phyloP scores from a whole-genome alignment of 352 stramenopile genomes.

The Aphanomyces astaci region DNA sequence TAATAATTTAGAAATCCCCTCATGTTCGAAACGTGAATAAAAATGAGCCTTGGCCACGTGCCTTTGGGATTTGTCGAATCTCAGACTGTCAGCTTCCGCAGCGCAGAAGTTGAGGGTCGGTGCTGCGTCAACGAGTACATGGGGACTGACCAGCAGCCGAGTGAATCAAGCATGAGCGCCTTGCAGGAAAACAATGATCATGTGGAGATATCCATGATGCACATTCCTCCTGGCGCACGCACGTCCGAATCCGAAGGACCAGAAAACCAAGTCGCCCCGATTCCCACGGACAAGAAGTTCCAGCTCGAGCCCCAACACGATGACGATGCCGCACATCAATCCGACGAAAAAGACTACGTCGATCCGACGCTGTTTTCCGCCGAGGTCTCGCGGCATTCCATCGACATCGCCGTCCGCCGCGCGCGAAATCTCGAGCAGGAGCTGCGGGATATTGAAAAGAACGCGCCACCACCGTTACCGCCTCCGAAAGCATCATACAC shows the following conservation, averaged over 20 bases:
- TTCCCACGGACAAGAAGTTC: not conserved
- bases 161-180: conserved; percentile 5
- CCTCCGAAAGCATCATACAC: not conserved
- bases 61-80: not conserved
- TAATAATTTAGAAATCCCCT: not conserved
- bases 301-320: not conserved
- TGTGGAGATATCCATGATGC: not conserved
- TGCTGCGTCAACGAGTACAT: not conserved
- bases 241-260: conserved; percentile 19
- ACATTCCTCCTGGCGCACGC: conserved; percentile 10
- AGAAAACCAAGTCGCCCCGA: not conserved
- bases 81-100: not conserved
- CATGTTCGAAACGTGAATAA: not conserved
- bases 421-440: conserved; percentile 63
- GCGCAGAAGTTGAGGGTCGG: not conserved
- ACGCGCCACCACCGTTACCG: not conserved
- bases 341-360: conserved; percentile 44
- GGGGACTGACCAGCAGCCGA: conserved; percentile 14
- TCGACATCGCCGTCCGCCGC: conserved; percentile 74
- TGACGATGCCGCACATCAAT: too few species aligned
- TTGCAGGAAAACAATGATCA: not conserved
- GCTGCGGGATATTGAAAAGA: conserved; percentile 52
- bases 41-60: not conserved
- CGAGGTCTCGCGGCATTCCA: conserved; percentile 68
- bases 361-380: conserved; percentile 74